phyloP scores from a whole-genome alignment of 768 basidiomycete genomes.

The Serendipita sp. region DNA sequence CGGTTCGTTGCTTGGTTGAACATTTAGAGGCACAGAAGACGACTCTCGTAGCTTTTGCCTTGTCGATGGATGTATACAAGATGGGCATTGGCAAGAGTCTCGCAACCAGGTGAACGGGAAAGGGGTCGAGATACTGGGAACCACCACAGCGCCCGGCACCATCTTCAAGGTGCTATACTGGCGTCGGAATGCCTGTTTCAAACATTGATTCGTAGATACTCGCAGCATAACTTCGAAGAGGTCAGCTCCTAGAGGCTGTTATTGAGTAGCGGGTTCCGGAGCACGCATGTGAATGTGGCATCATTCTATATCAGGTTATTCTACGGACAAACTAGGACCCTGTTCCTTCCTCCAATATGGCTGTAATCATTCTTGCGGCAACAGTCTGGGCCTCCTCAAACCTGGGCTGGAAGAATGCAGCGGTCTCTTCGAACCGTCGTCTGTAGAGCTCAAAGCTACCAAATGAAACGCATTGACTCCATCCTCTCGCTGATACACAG shows the following conservation, averaged over 20 bases:
- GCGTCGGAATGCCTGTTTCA: no score
- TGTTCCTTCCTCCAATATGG: slow-evolving; percentile 26
- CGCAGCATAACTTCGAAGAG: no score
- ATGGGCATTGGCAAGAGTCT: slow-evolving; percentile 60
- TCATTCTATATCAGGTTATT: no score
- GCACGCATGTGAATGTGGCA: neutral
- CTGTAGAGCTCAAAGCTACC: slow-evolving; percentile 82
- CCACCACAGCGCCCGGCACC: neutral
- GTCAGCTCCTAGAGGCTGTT: neutral
- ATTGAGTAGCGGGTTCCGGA: no score
- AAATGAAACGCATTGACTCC: slow-evolving; percentile 91
- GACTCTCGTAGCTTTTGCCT: slow-evolving; percentile 59
- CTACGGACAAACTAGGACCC: neutral
- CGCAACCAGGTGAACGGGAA: slow-evolving; percentile 68
- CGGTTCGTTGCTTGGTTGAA: slow-evolving; percentile 28
- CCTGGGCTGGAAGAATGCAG: slow-evolving; percentile 65
- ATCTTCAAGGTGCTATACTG: no score
- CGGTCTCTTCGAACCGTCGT: slow-evolving; percentile 61
- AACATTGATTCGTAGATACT: no score
- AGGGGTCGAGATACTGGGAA: slow-evolving; percentile 9
- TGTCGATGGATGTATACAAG: slow-evolving; percentile 62
- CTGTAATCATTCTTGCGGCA: slow-evolving; percentile 80
- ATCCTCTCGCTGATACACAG: slow-evolving; percentile 79
- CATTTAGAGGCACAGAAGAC: slow-evolving; percentile 41
- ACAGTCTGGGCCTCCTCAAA: slow-evolving; percentile 75